Evolutionary conservation across 2,329 filamentous ascomycete species (phyloP).

Genomic region (Rosellinia necatrix): DNA sequence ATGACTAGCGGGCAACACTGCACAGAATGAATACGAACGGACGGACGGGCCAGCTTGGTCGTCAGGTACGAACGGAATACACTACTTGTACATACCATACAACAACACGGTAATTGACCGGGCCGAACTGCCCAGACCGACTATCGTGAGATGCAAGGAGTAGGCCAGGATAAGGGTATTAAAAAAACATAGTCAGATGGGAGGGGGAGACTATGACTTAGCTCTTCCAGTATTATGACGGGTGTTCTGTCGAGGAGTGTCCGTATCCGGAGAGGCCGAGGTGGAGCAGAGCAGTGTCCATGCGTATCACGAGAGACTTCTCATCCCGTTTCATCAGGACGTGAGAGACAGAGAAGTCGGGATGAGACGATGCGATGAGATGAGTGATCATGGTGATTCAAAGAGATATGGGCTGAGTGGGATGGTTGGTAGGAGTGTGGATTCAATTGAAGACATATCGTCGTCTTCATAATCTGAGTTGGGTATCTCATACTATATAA

Average conservation of each 20-base stretch:
- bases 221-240: not conserved
- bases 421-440: not conserved
- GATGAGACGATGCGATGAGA: not conserved
- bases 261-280: not conserved
- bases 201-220: not conserved
- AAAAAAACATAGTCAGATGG: not conserved
- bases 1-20: too few relatives aligned
- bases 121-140: too few relatives aligned
- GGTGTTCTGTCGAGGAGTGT: not conserved
- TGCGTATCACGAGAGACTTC: not conserved
- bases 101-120: too few relatives aligned
- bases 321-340: too few relatives aligned
- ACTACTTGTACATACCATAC: too few relatives aligned
- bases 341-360: not conserved
- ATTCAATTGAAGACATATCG: not conserved
- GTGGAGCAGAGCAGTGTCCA: not conserved
- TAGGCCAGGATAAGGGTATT: not conserved
- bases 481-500: constrained; percentile 29
- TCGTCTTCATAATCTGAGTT: constrained; percentile 18
- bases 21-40: too few relatives aligned
- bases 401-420: not conserved
- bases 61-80: too few relatives aligned
- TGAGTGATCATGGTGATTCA: too few relatives aligned
- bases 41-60: too few relatives aligned
- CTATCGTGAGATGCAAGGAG: too few relatives aligned